Evolutionary conservation across 1,284 basidiomycete species (phyloP), one percentile per base, ranked within the genome.

Genomic region (Mycosarcoma mackinlayi): DNA sequence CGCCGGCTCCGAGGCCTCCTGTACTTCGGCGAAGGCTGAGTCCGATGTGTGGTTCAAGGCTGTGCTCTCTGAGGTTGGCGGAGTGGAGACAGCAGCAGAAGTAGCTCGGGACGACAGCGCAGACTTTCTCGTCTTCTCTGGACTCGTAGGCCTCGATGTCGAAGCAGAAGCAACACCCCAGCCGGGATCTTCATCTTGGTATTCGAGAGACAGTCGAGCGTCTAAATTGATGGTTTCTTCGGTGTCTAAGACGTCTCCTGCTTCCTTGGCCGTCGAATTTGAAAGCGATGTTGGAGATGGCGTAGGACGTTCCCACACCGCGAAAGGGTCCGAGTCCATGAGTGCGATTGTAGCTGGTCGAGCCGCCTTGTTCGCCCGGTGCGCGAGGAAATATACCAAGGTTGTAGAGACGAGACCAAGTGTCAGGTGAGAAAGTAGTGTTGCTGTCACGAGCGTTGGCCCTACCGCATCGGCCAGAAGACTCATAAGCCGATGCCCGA

Each of bases 281-380:
- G 31, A 30, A 5, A 50, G 35, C 3, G 58, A 24, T 7, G 40
- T 18, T 21, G 51, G 16, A 24, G 54, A 35, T n/a, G 63, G 53
- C n/a, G 50, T 21, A 25, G 52, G 61, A 30, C 70, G 61, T 33
- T 57, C 57, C 71, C 71, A 73, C 19, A 70, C 56, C 11, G 71
- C 65, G 30, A 73, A 73, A 1, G 66, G 66, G 28, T 73, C 62
- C 40, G 50, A 46, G 23, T 69, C 66, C 66, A 70, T 70, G n/a
- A 4, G 19, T 35, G 33, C 16, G 16, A n/a, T n/a, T 16, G 2
- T n/a, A 35, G 33, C 11, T 14, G 33, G 16, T 21, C 37, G 21
- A 21, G 19, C 6, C 37, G 37, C 37, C 37, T 38, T 7, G 19
- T 38, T 38, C 37, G 13, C 18, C 37, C 1, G 18, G 37, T 38